Base-by-base conservation (phyloP, 108 stramenopile species). In the Pseudonitzschia pungens region DNA sequence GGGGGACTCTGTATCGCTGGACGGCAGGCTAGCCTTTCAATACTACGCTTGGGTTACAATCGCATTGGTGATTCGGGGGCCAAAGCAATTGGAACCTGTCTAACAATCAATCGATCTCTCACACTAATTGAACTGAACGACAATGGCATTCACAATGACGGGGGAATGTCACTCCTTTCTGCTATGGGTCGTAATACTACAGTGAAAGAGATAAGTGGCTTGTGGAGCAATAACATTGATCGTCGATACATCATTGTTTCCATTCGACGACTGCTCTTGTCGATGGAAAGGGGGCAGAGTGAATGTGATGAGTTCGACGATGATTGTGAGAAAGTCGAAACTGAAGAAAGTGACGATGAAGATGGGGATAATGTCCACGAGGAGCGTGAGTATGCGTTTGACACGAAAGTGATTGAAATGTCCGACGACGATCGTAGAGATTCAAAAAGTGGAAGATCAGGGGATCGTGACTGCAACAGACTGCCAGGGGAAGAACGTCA, bases 171-270 rank as follows among this genome's bases (percentile, higher is more conserved):
- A 27, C 44, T 79, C 7, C 44, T 79, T 16, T 24, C 31, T 28
- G 78, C 69, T 32, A 41, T 79, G 63, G 78, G 69, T 44, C 15
- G n/a, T 16, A 79, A 79, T 40, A 65, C 31, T 1, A 70, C 72
- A 10, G 41, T 79, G n/a, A 42, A 53, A 51, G 78, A 79, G 6
- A 79, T 79, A 24, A 53, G 68, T 21, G 78, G 78, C 18, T 54
- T 79, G 53, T 79, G 78, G 78, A 41, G 69, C 28, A 79, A 79
- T 60, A 73, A 70, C 4, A 74, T 79, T 24, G 73, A 79, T 21
- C 58, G 73, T 2, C 68, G 78, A 36, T 74, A 62, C 68, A 69
- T 79, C 24, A 70, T 74, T 45, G 69, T 79, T 20, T 68, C 78
- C 14, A 79, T 79, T 56, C 68, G 78, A 36, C 29, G 41, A 42